phyloP scores from a whole-genome alignment of 352 stramenopile species.

The Globisporangium acanthophoron region DNA sequence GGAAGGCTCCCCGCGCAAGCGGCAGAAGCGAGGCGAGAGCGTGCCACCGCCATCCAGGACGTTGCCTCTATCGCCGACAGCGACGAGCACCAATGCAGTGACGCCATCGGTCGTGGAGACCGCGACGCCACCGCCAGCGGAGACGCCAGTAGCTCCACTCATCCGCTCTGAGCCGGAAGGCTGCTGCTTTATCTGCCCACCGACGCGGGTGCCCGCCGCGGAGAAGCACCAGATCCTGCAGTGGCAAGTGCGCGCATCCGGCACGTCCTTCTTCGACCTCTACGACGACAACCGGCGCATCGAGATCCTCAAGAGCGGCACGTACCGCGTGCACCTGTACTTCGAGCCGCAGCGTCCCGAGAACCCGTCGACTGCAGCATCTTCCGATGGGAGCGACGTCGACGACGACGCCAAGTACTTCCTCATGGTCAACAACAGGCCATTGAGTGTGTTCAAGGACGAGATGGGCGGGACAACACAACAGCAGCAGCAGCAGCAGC shows the following conservation, averaged over 20 bases:
- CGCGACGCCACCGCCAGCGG: background rate
- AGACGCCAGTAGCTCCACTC: too few species aligned
- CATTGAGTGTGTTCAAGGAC: slow-evolving; percentile 3
- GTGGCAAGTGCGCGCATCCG: background rate
- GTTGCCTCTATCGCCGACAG: background rate
- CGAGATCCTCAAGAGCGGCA: slow-evolving; percentile 2
- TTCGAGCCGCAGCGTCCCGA: background rate
- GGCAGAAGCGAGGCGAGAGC: background rate
- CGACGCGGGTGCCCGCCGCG: background rate
- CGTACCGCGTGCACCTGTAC: slow-evolving; percentile 4
- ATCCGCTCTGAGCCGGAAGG: background rate
- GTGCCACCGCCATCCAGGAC: background rate
- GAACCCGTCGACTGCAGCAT: background rate
- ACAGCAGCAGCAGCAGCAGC: background rate
- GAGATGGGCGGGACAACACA: background rate
- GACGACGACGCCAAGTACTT: slow-evolving; percentile 1
- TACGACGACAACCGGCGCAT: slow-evolving; percentile 8
- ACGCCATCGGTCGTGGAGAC: too few species aligned
- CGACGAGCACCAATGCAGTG: background rate
- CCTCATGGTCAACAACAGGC: slow-evolving; percentile 5
- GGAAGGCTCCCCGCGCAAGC: background rate
- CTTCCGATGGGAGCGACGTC: background rate
- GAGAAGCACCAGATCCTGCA: slow-evolving; percentile 1
- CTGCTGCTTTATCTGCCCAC: slow-evolving; percentile 8
- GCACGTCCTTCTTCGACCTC: slow-evolving; percentile 3